Base-by-base conservation (phyloP, 2,329 filamentous ascomycete species). In the Lachnellula occidentalis region DNA sequence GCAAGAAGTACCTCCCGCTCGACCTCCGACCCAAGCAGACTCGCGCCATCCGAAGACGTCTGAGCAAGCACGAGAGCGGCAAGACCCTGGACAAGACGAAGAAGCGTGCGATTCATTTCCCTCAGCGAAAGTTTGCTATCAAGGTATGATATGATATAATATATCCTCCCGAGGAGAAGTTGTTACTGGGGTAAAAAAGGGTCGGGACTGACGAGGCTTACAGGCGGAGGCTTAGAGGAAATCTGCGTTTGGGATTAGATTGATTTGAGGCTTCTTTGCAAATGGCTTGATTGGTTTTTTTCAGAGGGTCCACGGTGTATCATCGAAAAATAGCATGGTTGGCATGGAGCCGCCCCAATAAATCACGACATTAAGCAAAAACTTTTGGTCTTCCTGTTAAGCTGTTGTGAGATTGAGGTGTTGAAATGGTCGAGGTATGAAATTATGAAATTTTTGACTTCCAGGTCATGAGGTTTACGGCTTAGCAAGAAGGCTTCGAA, bases 1-100 rank as follows among this genome's bases (percentile, higher is more conserved):
- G 88, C 87, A 97, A 97, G 90, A 97, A 96, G 85, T 96, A 96
- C 85, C 80, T 91, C 64, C 94, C 94, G 65, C 90, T 99, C 75
- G 95, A 99, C 78, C 92, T 99, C 81, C 90, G 94, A 78, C 78
- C 91, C 74, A 97, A 97, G 89, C 86, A 94, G 82, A 99, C 94
- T 74, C 92, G 94, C 72, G 94, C 92, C 74, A 95, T 97, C 80
- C 91, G 94, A 74, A 90, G 95, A 82, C 85, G 90, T 73, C 83
- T 99, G 79, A 92, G 88, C 73, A 87, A 90, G 76, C 84, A 95
- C 83, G 92, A 99, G 79, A 86, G 88, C 70, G 82, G 84, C 70
- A 82, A 86, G 75, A 80, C 85, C 71, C 88, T 95, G 67, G 87
- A 92, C 80, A 96, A 95, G 88, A 87, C 91, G 77, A 91, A 91